These are phyloP conservation scores for Rhizophora apiculata DNA, from an alignment of 345 rosid species.

Conservation along the genomic window DNA sequence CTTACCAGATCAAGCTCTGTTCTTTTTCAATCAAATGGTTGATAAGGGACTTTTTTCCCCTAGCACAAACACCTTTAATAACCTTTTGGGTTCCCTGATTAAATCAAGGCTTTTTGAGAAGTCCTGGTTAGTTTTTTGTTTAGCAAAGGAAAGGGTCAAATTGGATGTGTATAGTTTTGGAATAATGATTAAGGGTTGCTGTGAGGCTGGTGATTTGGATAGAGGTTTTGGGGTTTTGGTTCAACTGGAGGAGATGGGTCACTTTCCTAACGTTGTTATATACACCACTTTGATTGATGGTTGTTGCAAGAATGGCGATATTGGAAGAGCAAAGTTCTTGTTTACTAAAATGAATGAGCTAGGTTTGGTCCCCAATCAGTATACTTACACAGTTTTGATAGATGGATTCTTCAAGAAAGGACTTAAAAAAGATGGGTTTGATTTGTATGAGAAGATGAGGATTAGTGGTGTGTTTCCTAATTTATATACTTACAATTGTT, in stretches of 20 bases:
- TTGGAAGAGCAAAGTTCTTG: constrained; percentile 49
- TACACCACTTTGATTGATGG: constrained; percentile 82
- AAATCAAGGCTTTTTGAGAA: constrained; percentile 37
- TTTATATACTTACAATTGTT: constrained; percentile 55
- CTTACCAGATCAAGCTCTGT: constrained; percentile 37
- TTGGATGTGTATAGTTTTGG: constrained; percentile 64
- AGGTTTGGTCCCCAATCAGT: constrained; percentile 65
- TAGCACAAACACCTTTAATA: constrained; percentile 43
- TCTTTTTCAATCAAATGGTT: constrained; percentile 48
- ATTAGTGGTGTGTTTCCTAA: constrained; percentile 48
- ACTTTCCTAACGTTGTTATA: constrained; percentile 54
- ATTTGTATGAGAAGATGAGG: constrained; percentile 58
- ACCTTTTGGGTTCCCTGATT: constrained; percentile 39
- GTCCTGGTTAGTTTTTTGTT: constrained; percentile 43
- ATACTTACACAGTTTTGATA: constrained; percentile 70
- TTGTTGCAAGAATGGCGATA: constrained; percentile 62
- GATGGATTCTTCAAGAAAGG: constrained; percentile 66
- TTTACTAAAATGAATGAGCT: constrained; percentile 45
- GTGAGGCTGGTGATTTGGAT: constrained; percentile 49
- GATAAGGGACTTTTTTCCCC: constrained; percentile 37
- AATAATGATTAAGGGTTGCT: constrained; percentile 70
- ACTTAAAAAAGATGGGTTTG: constrained; percentile 50
- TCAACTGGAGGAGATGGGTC: constrained; percentile 48
- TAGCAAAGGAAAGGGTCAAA: constrained; percentile 28
- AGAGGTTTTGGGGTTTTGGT: constrained; percentile 42